Base-by-base conservation (phyloP, 2,329 filamentous ascomycete species). In the Blumeria graminis region DNA sequence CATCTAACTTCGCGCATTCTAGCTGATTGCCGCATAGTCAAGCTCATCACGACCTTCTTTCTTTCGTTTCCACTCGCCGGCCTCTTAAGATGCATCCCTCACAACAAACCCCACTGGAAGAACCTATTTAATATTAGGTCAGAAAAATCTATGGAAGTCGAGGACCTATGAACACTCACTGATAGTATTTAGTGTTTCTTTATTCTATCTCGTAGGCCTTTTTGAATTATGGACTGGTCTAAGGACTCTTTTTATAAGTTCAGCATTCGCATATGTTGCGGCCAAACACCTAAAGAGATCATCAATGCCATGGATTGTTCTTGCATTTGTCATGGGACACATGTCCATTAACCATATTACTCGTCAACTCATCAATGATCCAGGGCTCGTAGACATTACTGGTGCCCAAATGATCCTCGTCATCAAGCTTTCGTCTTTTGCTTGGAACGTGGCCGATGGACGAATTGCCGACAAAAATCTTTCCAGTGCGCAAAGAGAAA, bases 241-340 rank as follows among this genome's bases (percentile, higher is more conserved):
- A 13, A 76, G 77, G 41, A 94, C 89, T 1, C 71, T 98, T 41
- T 67, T 84, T 58, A 81, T 94, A 66, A 88, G 86, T 66, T 80
- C 90, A 0, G 77, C 76, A 16, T 89, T 80, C 54, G 79, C 86
- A 55, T 98, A 95, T 66, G 73, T 76, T 60, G 92, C 98, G 62
- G 84, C 90, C 55, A 80, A 83, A 62, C 89, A 81, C 67, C 72
- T 96, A 48, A 77, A 87, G 61, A 89, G 87, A 18, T 86, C 87
- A 0, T 86, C 90, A 67, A 98, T 98, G 92, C 92, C 92, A 71
- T 98, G 92, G 92, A 75, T 95, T 54, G 88, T 81, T 58, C 98
- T 98, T 69, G 74, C 86, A 54, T 95, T 94, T 66, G 72, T 94
- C 57, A 96, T 98, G 90, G 82, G 82, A 56, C 90, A 98, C 70